Evolutionary conservation across 352 stramenopile species (phyloP), one percentile per base, ranked within the genome.

Genomic region (Pythium aristosporum): DNA sequence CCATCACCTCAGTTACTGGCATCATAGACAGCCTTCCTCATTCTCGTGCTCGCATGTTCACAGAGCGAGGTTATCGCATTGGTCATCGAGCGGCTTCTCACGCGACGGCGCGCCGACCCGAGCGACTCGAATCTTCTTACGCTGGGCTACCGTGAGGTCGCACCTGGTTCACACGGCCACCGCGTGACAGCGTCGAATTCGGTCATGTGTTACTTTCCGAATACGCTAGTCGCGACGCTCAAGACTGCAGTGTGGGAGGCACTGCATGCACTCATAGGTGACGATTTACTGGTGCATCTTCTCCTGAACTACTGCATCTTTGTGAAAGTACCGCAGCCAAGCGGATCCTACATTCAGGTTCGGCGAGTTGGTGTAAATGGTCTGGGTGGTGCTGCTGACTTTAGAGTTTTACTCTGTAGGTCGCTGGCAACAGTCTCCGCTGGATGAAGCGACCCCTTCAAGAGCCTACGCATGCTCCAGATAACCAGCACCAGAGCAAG

Each of bases 141-240:
- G 5, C 73, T 92, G 9, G 85, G 85, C 7, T 94, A 90, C 67
- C 76, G 73, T 55, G 71, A 89, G 52, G 74, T 71, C 4, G 64
- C 72, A 0, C 80, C 77, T 0, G 76, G 70, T 10, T 63, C 69
- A 25, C 57, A 62, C 7, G 84, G 84, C 1, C 80, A 92, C 44
- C 80, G 65, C 15, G 62, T 91, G 11, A 62, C 73, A 41, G 74
- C 80, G 44, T 84, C 77, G 37, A 88, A 92, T 41, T 69, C 63
- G 23, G 67, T 94, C 47, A 75, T 91, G 68, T 89, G 79, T 65
- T 85, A 84, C 54, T 87, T 82, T 50, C 85, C 85, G 7, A 94
- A 94, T 65, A 89, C 82, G 2, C 65, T 92, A 5, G 82, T 94
- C 36, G 75, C 65, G 28, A 50, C 71, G 13, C 58, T 92, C 20